A percentile compares a stretch with the other conserved stretches of the same genome.
phyloP scores from a whole-genome alignment of 2,329 filamentous ascomycete species.

The Claviceps capensis region DNA sequence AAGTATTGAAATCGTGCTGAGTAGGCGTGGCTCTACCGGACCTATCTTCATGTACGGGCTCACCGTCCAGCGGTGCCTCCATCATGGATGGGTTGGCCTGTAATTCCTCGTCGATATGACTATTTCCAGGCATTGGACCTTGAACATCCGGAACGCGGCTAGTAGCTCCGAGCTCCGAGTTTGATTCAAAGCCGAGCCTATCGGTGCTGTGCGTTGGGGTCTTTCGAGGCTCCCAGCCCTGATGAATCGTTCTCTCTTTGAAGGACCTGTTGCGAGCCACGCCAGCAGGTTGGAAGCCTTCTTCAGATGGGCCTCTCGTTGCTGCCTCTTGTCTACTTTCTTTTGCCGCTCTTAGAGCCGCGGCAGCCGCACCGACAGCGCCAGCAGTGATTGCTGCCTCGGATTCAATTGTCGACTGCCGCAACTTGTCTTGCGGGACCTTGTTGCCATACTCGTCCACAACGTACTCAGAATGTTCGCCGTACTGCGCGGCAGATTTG shows the following conservation, averaged over 20 bases:
- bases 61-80: slow-evolving; percentile 54
- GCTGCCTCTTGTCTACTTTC: slow-evolving; percentile 27
- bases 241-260: slow-evolving; percentile 45
- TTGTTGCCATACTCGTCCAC: slow-evolving; percentile 45
- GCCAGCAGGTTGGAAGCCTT: slow-evolving; percentile 33
- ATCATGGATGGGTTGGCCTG: slow-evolving; percentile 78
- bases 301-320: slow-evolving; percentile 18
- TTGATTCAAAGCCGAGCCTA: slow-evolving; percentile 37
- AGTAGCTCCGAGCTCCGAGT: slow-evolving; percentile 43
- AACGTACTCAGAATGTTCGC: slow-evolving; percentile 41
- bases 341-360: slow-evolving; percentile 36
- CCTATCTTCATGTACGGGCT: slow-evolving; percentile 31
- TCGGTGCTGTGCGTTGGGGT: slow-evolving; percentile 47
- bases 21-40: slow-evolving; percentile 41
- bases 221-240: slow-evolving; percentile 38
- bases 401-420: slow-evolving; percentile 40
- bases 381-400: slow-evolving; percentile 44
- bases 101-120: slow-evolving; percentile 53
- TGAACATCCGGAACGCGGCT: slow-evolving; percentile 55
- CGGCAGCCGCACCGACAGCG: slow-evolving; percentile 39
- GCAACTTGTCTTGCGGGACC: slow-evolving; percentile 30
- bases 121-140: slow-evolving; percentile 66
- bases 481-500: slow-evolving; percentile 25
- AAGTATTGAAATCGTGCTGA: slow-evolving; percentile 13
- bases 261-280: slow-evolving; percentile 50